phyloP scores from a whole-genome alignment of 1,284 basidiomycete genomes.

The Cryptococcus sp. region DNA sequence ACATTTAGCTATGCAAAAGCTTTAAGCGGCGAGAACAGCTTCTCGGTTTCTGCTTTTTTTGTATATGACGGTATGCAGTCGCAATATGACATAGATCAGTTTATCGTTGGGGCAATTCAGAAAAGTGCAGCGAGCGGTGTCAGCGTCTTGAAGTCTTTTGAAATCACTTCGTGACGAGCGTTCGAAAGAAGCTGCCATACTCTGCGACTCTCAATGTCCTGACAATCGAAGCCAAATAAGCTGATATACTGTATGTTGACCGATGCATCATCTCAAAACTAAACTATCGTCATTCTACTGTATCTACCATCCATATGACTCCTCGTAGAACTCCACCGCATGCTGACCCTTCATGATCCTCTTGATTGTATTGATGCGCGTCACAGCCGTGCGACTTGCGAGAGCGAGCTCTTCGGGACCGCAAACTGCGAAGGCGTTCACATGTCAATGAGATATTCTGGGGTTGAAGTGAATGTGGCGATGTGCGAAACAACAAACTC shows the following conservation, averaged over 20 bases:
- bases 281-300: not conserved
- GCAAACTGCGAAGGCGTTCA: slow-evolving; percentile 17
- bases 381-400: slow-evolving; percentile 14
- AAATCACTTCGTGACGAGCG: too few species aligned
- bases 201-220: too few species aligned
- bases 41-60: not conserved
- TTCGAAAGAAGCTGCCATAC: too few species aligned
- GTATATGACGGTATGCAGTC: too few species aligned
- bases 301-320: slow-evolving; percentile 30
- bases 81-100: too few species aligned
- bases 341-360: slow-evolving; percentile 18
- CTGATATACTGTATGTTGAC: too few species aligned
- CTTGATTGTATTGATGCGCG: slow-evolving; percentile 5
- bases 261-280: too few species aligned
- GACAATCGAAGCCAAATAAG: too few species aligned
- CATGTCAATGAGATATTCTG: not conserved
- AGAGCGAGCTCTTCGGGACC: slow-evolving; percentile 19
- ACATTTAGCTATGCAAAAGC: slow-evolving; percentile 39
- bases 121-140: too few species aligned
- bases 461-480: not conserved
- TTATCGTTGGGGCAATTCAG: too few species aligned
- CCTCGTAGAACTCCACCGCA: slow-evolving; percentile 18
- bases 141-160: too few species aligned
- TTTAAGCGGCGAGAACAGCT: slow-evolving; percentile 23
- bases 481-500: slow-evolving; percentile 13